Conservation (phyloP, 2,329 filamentous ascomycete genomes). For the Paradendryphiella salina region DNA sequence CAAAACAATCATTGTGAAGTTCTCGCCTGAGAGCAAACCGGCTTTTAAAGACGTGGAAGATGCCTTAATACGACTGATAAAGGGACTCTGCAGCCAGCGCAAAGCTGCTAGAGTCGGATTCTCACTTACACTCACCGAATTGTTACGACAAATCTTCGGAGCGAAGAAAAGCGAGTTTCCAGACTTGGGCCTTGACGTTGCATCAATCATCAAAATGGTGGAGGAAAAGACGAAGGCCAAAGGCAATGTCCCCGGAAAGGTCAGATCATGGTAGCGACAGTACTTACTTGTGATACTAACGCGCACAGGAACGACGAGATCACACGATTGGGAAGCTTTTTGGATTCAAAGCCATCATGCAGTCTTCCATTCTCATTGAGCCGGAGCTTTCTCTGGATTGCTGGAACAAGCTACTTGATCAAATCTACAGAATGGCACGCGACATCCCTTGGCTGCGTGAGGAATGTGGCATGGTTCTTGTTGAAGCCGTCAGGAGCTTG, state of each 20-base stretch:
- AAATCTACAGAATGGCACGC: constrained; percentile 72
- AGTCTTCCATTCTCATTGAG: constrained; percentile 71
- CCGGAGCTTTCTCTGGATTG: constrained; percentile 56
- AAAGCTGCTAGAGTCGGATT: constrained; percentile 89
- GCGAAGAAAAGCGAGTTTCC: constrained; percentile 34
- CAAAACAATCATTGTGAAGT: constrained; percentile 49
- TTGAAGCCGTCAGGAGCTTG: constrained; percentile 67
- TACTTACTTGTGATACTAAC: constrained; percentile 18
- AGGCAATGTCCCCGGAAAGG: constrained; percentile 58
- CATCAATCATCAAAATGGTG: constrained; percentile 56
- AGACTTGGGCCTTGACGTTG: constrained; percentile 45
- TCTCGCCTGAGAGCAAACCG: constrained; percentile 47
- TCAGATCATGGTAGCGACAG: constrained; percentile 33
- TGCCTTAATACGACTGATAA: constrained; percentile 63
- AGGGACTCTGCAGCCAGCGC: constrained; percentile 84
- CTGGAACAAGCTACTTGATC: constrained; percentile 70
- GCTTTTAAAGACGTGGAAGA: constrained; percentile 46
- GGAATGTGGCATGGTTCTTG: constrained; percentile 82
- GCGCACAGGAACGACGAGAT: constrained; percentile 77
- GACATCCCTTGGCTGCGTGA: constrained; percentile 89
- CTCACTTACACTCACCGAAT: constrained; percentile 82
- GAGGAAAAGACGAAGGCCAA: constrained; percentile 57
- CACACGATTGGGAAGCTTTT: constrained; percentile 84
- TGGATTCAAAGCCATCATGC: constrained; percentile 81
- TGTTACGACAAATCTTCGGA: constrained; percentile 71